Evolutionary conservation across 257 asterid species (phyloP).

Genomic region (Ilex asprella): DNA sequence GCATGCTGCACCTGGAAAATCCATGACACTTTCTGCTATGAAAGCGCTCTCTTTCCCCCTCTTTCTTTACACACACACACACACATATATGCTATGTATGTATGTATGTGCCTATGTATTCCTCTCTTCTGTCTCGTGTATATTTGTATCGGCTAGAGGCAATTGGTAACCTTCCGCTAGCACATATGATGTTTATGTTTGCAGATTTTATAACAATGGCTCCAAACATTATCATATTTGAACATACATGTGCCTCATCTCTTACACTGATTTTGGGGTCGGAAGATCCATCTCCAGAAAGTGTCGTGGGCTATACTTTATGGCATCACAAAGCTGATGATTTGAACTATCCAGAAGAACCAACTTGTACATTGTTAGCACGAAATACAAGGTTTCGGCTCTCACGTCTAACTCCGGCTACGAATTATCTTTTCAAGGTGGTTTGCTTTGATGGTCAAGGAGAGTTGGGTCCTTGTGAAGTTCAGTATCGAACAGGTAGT

Average conservation of each 20-base stretch:
- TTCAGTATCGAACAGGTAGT: conserved; percentile 36
- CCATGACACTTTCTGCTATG: background rate
- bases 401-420: conserved; percentile 46
- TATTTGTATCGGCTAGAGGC: conserved; percentile 4
- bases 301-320: conserved; percentile 21
- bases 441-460: conserved; percentile 35
- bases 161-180: background rate
- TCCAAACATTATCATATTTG: conserved; percentile 44
- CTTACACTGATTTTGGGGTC: conserved; percentile 20
- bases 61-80: background rate
- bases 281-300: conserved; percentile 23
- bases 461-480: conserved; percentile 40
- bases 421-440: conserved; percentile 56
- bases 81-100: no score
- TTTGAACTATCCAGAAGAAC: conserved; percentile 44
- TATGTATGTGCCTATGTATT: no score
- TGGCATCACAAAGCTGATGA: conserved; percentile 75
- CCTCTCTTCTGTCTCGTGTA: conserved; percentile 4
- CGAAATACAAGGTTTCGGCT: conserved; percentile 45
- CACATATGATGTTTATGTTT: conserved; percentile 15
- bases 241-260: conserved; percentile 38
- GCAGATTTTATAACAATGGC: conserved; percentile 35
- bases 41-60: background rate
- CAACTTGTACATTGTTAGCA: conserved; percentile 50
- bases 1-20: no score